Evolutionary conservation across 148 eudicot genomes (phyloP), one percentile per base, ranked within the genome.

Genomic region (Nepenthes mirabilis): DNA sequence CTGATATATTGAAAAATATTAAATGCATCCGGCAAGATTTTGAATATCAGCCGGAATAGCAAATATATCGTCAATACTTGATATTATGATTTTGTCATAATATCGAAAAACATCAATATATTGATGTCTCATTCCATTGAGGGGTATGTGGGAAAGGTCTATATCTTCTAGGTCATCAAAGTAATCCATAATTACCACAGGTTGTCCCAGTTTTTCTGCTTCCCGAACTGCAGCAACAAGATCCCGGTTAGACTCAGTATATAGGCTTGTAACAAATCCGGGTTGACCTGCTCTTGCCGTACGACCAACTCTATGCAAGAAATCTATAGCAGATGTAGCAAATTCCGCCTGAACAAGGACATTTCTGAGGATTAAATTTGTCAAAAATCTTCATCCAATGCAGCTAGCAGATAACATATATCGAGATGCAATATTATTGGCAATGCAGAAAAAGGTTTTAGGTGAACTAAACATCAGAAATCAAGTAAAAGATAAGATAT

Each of bases 231-330:
- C 80, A 68, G 79, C 80, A 59, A 93, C 99, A 72, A 93, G 94
- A 65, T 86, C 91, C 11, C 79, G 67, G 65, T 84, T 82, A 47
- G 85, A 73, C 62, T 84, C 81, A 43, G 64, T 65, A 70, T 77
- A 88, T 50, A 93, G 78, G 80, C 95, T 93, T 51, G 96, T 86
- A 57, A 93, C 96, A 45, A 86, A 79, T 48, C 99, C 99, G 50
- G 71, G 79, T 62, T 84, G 87, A 58, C 99, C 99, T 60, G 99
- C 99, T 79, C 99, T 80, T 55, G 95, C 99, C 59, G 96, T 93
- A 7, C 99, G 86, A 47, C 96, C 99, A 66, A 91, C 83, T 80
- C 98, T 83, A 67, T 91, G 98, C 82, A 91, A 68, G 71, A 88
- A 91, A 76, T 91, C 98, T 67, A 91, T 91, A 64, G 98, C 98